These are phyloP conservation scores for Leccinum fibrillosum DNA, from an alignment of 768 basidiomycete genomes.

Conservation along the genomic window DNA sequence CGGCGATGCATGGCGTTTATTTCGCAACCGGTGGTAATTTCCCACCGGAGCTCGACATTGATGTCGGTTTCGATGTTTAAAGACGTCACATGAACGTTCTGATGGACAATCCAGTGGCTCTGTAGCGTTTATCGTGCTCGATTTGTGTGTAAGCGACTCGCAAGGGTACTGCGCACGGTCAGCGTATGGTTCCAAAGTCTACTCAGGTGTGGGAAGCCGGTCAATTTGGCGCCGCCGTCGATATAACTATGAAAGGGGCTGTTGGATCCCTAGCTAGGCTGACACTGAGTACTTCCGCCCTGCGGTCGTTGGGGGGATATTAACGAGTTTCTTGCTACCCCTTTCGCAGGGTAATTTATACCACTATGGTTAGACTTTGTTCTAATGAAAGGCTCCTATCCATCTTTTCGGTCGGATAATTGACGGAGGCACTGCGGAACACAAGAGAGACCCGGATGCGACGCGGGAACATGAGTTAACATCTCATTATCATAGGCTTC, in stretches of 20 bases:
- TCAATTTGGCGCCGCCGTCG: not conserved
- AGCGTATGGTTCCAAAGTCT: not conserved
- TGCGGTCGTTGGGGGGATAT: not conserved
- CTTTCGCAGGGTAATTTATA: not conserved
- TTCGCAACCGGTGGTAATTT: not conserved
- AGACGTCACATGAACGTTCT: not conserved
- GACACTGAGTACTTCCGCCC: not conserved
- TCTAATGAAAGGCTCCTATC: not conserved
- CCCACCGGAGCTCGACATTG: not conserved
- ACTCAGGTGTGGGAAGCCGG: not conserved
- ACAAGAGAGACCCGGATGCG: not conserved
- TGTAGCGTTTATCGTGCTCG: not conserved
- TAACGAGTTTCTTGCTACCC: not conserved
- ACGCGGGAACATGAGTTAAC: not conserved
- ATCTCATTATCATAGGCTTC: slow-evolving; percentile 1
- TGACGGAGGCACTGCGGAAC: not conserved
- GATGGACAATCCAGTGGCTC: not conserved
- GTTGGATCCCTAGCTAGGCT: not conserved
- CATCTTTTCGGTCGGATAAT: not conserved
- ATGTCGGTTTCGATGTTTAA: not conserved
- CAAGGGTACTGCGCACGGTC: not conserved
- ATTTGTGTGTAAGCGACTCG: not conserved
- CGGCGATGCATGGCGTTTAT: not conserved
- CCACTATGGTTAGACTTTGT: not conserved
- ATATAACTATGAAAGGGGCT: not conserved